Base-by-base conservation (phyloP, 495 filamentous ascomycete species). In the Penicillium goetzii region DNA sequence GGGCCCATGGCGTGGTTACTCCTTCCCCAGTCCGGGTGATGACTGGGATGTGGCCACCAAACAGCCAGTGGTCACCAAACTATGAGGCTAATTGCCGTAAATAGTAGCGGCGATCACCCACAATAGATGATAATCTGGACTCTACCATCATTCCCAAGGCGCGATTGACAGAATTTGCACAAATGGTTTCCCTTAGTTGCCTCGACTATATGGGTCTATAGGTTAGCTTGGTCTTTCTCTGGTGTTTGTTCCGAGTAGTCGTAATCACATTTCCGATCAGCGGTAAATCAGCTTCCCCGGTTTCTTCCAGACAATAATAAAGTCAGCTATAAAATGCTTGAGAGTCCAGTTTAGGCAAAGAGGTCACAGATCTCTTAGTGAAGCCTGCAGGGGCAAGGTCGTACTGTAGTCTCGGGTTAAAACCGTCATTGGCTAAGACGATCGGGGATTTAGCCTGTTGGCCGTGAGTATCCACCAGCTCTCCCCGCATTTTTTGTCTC, bases 1-100 rank as follows among this genome's bases (percentile, higher is more conserved):
- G 19, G 67, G 67, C 0, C 34, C 28, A 5, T 69, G 67, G 67
- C 47, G n/a, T 9, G 54, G 60, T 11, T 69, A 69, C 34, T 57
- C 60, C 38, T 69, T 69, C 38, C 67, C 67, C 3, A 69, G 60
- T 45, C 67, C 67, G 26, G 67, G 67, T 3, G 53, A 63, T 56
- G 63, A 53, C 28, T 69, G 67, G 67, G 67, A 69, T 51, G 53
- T 66, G 32, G 49, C 67, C 2, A 61, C n/a, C 4, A 69, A 66
- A 40, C 43, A 28, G 43, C 57, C 58, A 2, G 38, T 55, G 4
- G 9, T 14, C 17, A 21, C 40, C 2, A 61, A 33, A 49, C 14
- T 68, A 47, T 65, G 40, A 67, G 40, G 10, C 19, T 56, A 34
- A 43, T 2, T 36, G 14, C 4, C 25, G 17, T 28, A 28, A n/a